Percentiles rank a stretch among this genome's conserved stretches.
These are phyloP conservation scores for Colletotrichum sp. DNA, from an alignment of 2,329 filamentous ascomycete genomes.

Conservation along the genomic window DNA sequence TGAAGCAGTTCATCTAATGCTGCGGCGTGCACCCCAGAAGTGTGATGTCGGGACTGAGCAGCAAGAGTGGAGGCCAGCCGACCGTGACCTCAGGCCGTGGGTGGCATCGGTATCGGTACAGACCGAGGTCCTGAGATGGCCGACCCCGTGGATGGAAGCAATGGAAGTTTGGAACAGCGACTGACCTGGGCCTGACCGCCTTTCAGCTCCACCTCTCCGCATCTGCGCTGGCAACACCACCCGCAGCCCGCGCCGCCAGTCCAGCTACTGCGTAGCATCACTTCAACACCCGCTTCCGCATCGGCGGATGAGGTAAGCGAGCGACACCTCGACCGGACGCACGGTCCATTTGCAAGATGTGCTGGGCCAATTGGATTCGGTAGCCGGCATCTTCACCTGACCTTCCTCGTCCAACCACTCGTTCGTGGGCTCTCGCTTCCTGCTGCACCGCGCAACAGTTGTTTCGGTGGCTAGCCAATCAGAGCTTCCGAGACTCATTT, in stretches of 20 bases:
- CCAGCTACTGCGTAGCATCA: neutral
- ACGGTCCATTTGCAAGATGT: neutral
- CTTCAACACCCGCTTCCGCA: neutral
- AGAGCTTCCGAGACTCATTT: neutral
- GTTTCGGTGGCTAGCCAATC: neutral
- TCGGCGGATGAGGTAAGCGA: slow-evolving; percentile 7
- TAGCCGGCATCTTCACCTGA: neutral
- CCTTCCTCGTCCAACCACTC: neutral
- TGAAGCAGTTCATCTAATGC: neutral
- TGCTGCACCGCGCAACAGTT: neutral
- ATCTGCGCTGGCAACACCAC: neutral
- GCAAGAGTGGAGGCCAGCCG: neutral
- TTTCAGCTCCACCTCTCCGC: slow-evolving; percentile 10
- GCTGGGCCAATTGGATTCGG: neutral
- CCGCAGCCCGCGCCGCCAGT: neutral
- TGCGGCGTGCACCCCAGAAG: neutral
- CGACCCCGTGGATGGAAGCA: neutral
- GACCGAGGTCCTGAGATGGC: neutral
- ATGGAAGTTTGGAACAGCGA: neutral
- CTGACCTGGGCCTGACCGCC: slow-evolving; percentile 12
- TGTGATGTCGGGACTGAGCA: neutral
- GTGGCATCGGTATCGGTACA: neutral
- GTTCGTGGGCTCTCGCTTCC: neutral
- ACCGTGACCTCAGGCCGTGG: neutral
- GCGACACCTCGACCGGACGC: neutral